These are phyloP conservation scores for Nowakowskiella sp. DNA, from an alignment of 192 early-diverging fungal species.

Conservation along the genomic window DNA sequence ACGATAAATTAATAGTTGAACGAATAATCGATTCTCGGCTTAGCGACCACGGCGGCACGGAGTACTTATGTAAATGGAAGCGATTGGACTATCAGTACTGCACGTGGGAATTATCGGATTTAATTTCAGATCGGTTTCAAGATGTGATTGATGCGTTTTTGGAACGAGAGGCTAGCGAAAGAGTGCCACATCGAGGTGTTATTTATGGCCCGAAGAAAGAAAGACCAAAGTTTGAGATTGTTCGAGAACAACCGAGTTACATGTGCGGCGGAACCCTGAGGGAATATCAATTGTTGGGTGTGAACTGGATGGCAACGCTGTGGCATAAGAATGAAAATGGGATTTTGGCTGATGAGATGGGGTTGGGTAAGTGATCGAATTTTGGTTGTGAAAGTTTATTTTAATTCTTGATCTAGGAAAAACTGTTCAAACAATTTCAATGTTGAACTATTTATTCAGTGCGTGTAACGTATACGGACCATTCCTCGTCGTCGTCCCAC, in stretches of 20 bases:
- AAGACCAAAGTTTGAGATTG: conserved; percentile 69
- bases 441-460: conserved; percentile 84
- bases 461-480: conserved; percentile 80
- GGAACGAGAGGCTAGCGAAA: conserved; percentile 64
- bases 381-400: neutral
- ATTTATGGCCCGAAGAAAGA: conserved; percentile 38
- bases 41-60: conserved; percentile 39
- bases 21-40: conserved; percentile 60
- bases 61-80: conserved; percentile 94
- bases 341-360: conserved; percentile 88
- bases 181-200: conserved; percentile 63
- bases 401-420: conserved; percentile 83
- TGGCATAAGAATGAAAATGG: conserved; percentile 96
- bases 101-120: conserved; percentile 81
- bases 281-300: conserved; percentile 89
- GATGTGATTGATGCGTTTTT: conserved; percentile 77
- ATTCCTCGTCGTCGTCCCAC: conserved; percentile 90
- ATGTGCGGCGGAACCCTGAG: conserved; percentile 79
- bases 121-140: conserved; percentile 63
- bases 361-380: conserved; percentile 5
- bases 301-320: conserved; percentile 95
- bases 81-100: conserved; percentile 77
- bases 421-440: conserved; percentile 93
- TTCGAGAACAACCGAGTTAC: conserved; percentile 74
- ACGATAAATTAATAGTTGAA: conserved; percentile 82